phyloP scores from a whole-genome alignment of 1,284 basidiomycete species.

The Ceratobasidium theobromae region DNA sequence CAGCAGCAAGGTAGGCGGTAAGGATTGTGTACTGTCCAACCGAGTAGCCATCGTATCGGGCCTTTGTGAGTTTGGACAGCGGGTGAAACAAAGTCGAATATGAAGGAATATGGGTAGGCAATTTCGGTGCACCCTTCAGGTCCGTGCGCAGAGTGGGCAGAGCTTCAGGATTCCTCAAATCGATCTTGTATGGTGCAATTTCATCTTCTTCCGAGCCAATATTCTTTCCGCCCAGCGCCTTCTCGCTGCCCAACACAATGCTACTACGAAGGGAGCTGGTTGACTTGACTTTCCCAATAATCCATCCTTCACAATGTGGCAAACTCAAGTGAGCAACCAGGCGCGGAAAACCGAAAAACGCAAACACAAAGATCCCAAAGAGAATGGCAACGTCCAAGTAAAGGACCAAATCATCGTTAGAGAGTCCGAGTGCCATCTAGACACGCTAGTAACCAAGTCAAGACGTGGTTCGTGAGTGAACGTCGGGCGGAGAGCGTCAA shows the following conservation, averaged over 20 bases:
- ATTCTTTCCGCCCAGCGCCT: background rate
- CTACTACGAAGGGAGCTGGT: background rate
- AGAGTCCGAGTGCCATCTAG: slow-evolving; percentile 22
- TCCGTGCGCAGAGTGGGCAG: background rate
- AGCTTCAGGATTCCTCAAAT: slow-evolving; percentile 2
- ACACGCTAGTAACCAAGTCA: background rate
- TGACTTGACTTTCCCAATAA: slow-evolving; percentile 19
- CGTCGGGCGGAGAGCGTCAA: slow-evolving; percentile 29
- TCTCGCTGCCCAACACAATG: background rate
- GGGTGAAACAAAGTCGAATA: slow-evolving; percentile 32
- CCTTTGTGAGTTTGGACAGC: slow-evolving; percentile 10
- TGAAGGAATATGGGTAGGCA: slow-evolving; percentile 29
- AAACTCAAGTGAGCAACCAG: slow-evolving; percentile 42
- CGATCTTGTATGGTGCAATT: slow-evolving; percentile 29
- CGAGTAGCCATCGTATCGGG: slow-evolving; percentile 27
- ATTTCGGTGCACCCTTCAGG: background rate
- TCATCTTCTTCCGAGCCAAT: slow-evolving; percentile 2
- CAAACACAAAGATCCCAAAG: slow-evolving; percentile 35
- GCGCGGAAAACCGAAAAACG: slow-evolving; percentile 41
- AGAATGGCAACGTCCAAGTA: slow-evolving; percentile 42
- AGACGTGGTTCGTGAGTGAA: slow-evolving; percentile 6
- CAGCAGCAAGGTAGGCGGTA: slow-evolving; percentile 11
- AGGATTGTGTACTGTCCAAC: slow-evolving; percentile 29
- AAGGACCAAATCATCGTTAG: slow-evolving; percentile 13
- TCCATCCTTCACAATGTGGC: slow-evolving; percentile 30